Percentiles rank a stretch among this genome's conserved stretches.
Conservation (phyloP, 2,329 filamentous ascomycete species). For the Aspergillus clavatus region DNA sequence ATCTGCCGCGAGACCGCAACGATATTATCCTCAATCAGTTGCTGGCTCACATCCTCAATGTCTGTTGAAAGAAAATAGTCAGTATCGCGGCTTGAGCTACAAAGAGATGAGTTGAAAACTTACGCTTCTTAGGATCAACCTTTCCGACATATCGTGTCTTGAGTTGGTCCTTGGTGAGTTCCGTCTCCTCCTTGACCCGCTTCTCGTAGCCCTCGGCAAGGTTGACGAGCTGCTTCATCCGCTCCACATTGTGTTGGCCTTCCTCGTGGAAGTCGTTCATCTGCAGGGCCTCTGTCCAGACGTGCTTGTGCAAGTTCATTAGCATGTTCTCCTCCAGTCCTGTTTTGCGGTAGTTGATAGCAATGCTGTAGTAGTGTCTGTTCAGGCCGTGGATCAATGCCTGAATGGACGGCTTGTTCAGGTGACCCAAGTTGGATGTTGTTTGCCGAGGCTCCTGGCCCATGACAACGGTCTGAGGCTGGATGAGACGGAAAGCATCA, state of each 20-base stretch:
- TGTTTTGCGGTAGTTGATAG: slow-evolving; percentile 96
- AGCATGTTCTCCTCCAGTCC: slow-evolving; percentile 98
- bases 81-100: slow-evolving; percentile 10
- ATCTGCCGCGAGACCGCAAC: slow-evolving; percentile 97
- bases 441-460: slow-evolving; percentile 97
- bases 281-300: slow-evolving; percentile 95
- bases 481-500: slow-evolving; percentile 97
- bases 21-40: slow-evolving; percentile 98
- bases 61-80: slow-evolving; percentile 46
- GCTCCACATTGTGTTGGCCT: slow-evolving; percentile 78
- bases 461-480: slow-evolving; percentile 95
- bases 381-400: slow-evolving; percentile 97
- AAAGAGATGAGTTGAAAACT: slow-evolving; percentile 21
- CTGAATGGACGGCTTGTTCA: slow-evolving; percentile 99
- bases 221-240: slow-evolving; percentile 78
- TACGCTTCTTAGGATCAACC: slow-evolving; percentile 95
- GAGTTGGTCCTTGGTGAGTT: slow-evolving; percentile 92
- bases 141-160: slow-evolving; percentile 99
- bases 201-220: slow-evolving; percentile 97
- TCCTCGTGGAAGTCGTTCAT: slow-evolving; percentile 94
- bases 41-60: slow-evolving; percentile 90
- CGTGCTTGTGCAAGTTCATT: slow-evolving; percentile 99
- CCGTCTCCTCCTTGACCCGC: slow-evolving; percentile 96
- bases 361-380: slow-evolving; percentile 98
- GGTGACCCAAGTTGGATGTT: slow-evolving; percentile 92